Conservation (phyloP, 2,329 filamentous ascomycete genomes). For the Podosphaera fusca region DNA sequence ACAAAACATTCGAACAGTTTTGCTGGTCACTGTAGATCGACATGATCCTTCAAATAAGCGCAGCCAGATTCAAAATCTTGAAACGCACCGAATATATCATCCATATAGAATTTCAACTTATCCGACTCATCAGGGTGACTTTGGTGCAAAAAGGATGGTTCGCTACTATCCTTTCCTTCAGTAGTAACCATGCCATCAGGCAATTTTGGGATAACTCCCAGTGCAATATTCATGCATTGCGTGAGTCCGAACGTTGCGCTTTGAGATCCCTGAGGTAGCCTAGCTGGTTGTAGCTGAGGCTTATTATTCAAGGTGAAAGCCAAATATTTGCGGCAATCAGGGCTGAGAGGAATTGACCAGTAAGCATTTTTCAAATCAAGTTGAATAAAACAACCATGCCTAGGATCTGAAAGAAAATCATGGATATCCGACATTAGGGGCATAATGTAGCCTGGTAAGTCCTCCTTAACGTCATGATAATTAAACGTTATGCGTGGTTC, state of each 20-base stretch:
- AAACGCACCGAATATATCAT: background rate
- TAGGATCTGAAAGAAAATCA: background rate
- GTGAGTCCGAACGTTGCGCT: background rate
- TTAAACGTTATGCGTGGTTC: background rate
- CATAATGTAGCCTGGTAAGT: background rate
- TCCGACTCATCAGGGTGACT: background rate
- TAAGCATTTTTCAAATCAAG: background rate
- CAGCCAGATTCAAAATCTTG: background rate
- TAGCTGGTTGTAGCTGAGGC: background rate
- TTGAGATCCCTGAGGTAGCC: background rate
- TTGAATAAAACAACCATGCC: background rate
- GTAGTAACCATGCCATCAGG: background rate
- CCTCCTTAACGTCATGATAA: background rate
- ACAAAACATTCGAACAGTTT: too few relatives aligned
- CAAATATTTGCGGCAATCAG: background rate
- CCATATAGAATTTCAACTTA: background rate
- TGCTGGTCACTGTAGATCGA: too few relatives aligned
- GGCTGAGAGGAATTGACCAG: background rate
- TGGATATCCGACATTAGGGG: background rate
- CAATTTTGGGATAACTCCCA: background rate
- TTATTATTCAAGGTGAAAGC: background rate
- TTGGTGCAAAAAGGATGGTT: background rate
- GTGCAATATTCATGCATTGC: conserved; percentile 1
- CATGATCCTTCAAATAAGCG: background rate
- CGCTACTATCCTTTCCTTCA: background rate